Conservation (phyloP, 768 basidiomycete genomes). For the Gymnopilus junonius region DNA sequence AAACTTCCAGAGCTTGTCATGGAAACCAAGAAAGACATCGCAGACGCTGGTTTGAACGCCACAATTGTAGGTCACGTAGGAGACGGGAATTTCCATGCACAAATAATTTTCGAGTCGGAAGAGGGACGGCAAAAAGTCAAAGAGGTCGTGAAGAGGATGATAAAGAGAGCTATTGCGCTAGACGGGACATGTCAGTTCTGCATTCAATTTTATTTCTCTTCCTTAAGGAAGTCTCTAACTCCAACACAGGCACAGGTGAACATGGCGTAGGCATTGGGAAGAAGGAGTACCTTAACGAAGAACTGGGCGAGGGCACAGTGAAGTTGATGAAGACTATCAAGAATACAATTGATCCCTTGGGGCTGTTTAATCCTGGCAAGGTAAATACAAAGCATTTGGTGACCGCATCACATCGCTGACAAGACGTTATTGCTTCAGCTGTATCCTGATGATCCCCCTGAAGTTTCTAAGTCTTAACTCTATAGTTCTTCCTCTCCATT, state of each 20-base stretch:
- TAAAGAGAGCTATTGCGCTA: constrained; percentile 66
- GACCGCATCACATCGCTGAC: background rate
- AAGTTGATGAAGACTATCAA: constrained; percentile 86
- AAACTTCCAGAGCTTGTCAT: constrained; percentile 65
- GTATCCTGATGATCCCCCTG: constrained; percentile 17
- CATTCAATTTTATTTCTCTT: background rate
- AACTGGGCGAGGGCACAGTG: constrained; percentile 84
- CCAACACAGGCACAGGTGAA: constrained; percentile 67
- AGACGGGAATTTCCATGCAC: constrained; percentile 60
- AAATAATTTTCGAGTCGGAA: constrained; percentile 61
- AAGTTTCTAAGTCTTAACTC: background rate
- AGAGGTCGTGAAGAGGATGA: constrained; percentile 61
- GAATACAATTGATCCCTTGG: constrained; percentile 69
- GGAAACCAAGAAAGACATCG: constrained; percentile 76
- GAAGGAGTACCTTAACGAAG: constrained; percentile 76
- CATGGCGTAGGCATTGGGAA: constrained; percentile 91
- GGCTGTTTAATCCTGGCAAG: constrained; percentile 87
- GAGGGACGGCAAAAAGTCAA: constrained; percentile 49
- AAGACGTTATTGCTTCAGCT: constrained; percentile 2
- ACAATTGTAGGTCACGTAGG: constrained; percentile 80
- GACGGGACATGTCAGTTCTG: constrained; percentile 70
- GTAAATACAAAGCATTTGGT: constrained; percentile 31
- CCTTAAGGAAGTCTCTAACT: background rate
- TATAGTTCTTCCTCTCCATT: background rate
- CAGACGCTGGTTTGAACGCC: constrained; percentile 55